A percentile compares a stretch with the other conserved stretches of the same genome.
Conservation (phyloP, 1,139 yeast genomes). For the Geotrichum bryndzae region DNA sequence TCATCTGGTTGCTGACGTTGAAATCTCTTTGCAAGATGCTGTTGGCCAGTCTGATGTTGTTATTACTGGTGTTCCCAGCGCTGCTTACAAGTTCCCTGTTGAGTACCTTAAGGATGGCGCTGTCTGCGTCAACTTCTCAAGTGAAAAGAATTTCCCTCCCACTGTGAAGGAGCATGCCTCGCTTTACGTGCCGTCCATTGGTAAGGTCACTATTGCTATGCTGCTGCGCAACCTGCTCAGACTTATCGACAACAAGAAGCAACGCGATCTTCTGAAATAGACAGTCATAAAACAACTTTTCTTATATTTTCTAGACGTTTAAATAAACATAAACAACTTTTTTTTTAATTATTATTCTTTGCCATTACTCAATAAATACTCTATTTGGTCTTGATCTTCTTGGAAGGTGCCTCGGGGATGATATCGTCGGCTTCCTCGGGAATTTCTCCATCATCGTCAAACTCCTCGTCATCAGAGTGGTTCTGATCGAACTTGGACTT, state of each 20-base stretch:
- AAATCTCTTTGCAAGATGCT: constrained; percentile 51
- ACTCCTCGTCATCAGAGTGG: constrained; percentile 43
- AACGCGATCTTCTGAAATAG: constrained; percentile 6
- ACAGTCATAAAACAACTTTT: neutral
- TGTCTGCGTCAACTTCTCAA: constrained; percentile 81
- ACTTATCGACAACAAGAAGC: constrained; percentile 57
- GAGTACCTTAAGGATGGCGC: constrained; percentile 80
- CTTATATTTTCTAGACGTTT: neutral
- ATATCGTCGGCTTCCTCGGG: constrained; percentile 13
- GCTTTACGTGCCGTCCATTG: constrained; percentile 88
- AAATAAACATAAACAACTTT: neutral
- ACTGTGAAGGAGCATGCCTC: constrained; percentile 83
- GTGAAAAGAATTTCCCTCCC: constrained; percentile 74
- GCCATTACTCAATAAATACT: neutral
- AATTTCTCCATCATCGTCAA: constrained; percentile 24
- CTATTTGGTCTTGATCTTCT: constrained; percentile 22
- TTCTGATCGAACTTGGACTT: constrained; percentile 78
- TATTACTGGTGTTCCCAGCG: constrained; percentile 90
- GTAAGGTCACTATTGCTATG: constrained; percentile 95
- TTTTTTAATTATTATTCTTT: neutral
- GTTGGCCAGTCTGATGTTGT: constrained; percentile 80
- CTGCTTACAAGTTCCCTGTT: constrained; percentile 76
- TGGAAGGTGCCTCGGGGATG: constrained; percentile 19
- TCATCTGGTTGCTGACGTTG: constrained; percentile 73
- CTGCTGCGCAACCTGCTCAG: constrained; percentile 79